Evolutionary conservation across 2,329 filamentous ascomycete species (phyloP).

Genomic region (Hysterium pulicare): DNA sequence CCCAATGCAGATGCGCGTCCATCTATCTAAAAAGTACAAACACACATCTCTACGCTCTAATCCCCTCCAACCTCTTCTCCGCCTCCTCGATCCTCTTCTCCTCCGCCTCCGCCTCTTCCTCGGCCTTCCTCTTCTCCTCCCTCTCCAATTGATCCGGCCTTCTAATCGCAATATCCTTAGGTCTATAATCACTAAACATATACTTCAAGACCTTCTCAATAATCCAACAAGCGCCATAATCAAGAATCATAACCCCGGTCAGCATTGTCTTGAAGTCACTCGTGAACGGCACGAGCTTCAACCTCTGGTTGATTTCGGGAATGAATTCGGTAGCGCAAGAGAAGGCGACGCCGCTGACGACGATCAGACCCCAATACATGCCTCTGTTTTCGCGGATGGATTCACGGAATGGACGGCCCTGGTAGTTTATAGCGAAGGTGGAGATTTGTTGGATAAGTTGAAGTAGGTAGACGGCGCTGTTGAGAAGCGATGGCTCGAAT

Average conservation of each 20-base stretch:
- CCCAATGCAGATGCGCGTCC: too few species aligned
- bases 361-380: conserved; percentile 96
- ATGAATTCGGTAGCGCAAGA: conserved; percentile 92
- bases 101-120: conserved; percentile 46
- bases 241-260: conserved; percentile 78
- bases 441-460: conserved; percentile 99
- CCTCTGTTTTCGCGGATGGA: conserved; percentile 91
- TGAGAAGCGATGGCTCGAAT: conserved; percentile 88
- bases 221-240: conserved; percentile 81
- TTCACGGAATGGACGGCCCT: conserved; percentile 95
- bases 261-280: conserved; percentile 85
- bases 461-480: conserved; percentile 93
- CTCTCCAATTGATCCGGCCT: conserved; percentile 80
- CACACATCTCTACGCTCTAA: too few species aligned
- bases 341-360: conserved; percentile 87
- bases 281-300: conserved; percentile 87
- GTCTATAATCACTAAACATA: conserved; percentile 84
- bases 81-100: conserved; percentile 30
- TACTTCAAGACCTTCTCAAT: conserved; percentile 84
- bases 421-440: conserved; percentile 99
- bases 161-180: conserved; percentile 87
- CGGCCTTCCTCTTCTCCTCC: conserved; percentile 66
- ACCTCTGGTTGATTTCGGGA: conserved; percentile 89
- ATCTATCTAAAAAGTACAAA: too few species aligned
- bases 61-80: conserved; percentile 16